phyloP scores from a whole-genome alignment of 306 rosid species.

The Astragalus membranaceus region DNA sequence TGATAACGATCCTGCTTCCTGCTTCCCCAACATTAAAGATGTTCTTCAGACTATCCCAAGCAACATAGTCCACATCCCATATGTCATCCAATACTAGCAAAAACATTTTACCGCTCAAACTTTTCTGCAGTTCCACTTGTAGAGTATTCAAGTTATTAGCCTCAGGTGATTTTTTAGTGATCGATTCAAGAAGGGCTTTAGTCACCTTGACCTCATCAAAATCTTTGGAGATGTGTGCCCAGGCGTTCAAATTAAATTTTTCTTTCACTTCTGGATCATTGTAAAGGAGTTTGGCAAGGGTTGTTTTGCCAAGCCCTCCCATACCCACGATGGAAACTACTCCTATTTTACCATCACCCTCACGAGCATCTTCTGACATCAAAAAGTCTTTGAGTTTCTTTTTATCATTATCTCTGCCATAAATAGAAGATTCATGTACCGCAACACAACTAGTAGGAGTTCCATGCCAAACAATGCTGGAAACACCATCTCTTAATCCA shows the following conservation, averaged over 20 bases:
- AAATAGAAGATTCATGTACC: conserved; percentile 27
- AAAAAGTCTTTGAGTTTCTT: conserved; percentile 4
- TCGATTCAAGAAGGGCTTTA: conserved; percentile 3
- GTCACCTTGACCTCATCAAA: conserved; percentile 15
- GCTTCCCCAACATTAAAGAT: not conserved
- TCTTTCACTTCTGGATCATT: not conserved
- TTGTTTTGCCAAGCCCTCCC: conserved; percentile 25
- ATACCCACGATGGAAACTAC: not conserved
- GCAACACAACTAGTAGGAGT: conserved; percentile 8
- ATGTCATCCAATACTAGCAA: conserved; percentile 39
- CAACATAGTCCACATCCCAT: conserved; percentile 19
- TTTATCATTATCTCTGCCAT: conserved; percentile 24
- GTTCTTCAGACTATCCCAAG: conserved; percentile 24
- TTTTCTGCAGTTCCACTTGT: conserved; percentile 1
- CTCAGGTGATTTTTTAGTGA: too few species aligned
- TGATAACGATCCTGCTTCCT: not conserved
- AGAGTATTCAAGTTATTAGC: not conserved
- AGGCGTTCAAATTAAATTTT: not conserved
- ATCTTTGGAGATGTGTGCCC: conserved; percentile 22
- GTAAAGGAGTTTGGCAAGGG: conserved; percentile 23
- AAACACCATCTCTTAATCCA: too few species aligned
- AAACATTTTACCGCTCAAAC: conserved; percentile 15
- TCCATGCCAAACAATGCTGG: not conserved
- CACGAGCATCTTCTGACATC: not conserved
- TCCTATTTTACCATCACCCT: not conserved